Base-by-base conservation (phyloP, 208 protist genomes). In the Wallacemonas sp. region DNA sequence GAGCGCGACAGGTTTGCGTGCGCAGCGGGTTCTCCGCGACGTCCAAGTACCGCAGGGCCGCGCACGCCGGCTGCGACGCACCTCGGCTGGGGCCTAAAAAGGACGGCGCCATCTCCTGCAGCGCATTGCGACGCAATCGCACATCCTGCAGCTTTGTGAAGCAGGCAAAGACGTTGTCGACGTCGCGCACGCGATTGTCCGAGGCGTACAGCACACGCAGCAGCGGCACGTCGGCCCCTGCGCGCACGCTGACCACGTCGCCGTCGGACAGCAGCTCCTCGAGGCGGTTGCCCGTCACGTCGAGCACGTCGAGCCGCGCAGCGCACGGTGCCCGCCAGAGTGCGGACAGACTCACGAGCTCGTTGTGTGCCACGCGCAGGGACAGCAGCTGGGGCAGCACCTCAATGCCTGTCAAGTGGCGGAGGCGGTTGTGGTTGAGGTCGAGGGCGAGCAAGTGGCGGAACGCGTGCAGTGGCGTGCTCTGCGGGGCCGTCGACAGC, bases 251-350 rank as follows among this genome's bases (percentile, higher is more conserved):
- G 14, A 36, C 44, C n/a, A 75, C 57, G 23, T 77, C 76, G 10
- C 71, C 66, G 8, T 22, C 22, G 10, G 81, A 65, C 14, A 82
- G 49, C 14, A 89, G 45, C 44, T 63, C 42, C 12, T 66, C 63
- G 29, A 92, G 68, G 2, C 10, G 23, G 71, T 93, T 93, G 1
- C 75, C 72, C 52, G 76, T 83, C 10, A 90, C 83, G 49, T 93
- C 87, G 1, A 93, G 76, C 52, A 90, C 75, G 23, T 86, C 79
- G 5, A 93, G 59, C 23, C 74, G 41, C 32, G 69, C 68, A 10
- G 72, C 48, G 57, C 68, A 61, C 26, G 62, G 65, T 33, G 74
- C 67, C 10, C 61, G 62, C 74, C 82, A 93, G 14, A 93, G 73
- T 25, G 83, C 73, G 3, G 71, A 45, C 29, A 93, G 61, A 16